Conservation (phyloP, 2,329 filamentous ascomycete species). For the Ascochyta clinopodiicola region DNA sequence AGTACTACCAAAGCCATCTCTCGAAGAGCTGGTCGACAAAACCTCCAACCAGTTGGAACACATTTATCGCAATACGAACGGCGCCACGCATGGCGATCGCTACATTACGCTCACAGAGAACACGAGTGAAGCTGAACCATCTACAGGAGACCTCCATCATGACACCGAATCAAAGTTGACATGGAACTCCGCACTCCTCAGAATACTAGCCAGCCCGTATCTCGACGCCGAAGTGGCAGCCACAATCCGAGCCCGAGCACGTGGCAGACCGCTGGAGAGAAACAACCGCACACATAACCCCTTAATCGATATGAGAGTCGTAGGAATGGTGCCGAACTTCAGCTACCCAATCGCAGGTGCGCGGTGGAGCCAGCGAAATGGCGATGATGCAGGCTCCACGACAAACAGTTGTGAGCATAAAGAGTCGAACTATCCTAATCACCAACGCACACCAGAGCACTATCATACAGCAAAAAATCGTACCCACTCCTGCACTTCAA, state of each 20-base stretch:
- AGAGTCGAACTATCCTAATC: not conserved
- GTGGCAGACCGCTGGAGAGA: not conserved
- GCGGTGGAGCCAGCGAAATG: slow-evolving; percentile 17
- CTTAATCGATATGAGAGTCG: not conserved
- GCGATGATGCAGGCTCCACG: not conserved
- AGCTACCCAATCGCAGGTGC: slow-evolving; percentile 24
- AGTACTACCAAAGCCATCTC: not conserved
- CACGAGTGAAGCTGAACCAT: not conserved
- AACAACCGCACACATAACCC: not conserved
- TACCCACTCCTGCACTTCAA: not conserved
- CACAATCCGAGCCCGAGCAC: slow-evolving; percentile 7
- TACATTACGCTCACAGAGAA: not conserved
- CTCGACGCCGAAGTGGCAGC: slow-evolving; percentile 11
- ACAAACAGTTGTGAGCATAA: not conserved
- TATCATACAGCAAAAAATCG: not conserved
- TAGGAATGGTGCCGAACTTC: slow-evolving; percentile 34
- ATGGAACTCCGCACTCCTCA: slow-evolving; percentile 15
- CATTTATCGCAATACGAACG: not conserved
- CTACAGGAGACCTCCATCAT: not conserved
- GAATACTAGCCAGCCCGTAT: not conserved
- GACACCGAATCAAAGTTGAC: not conserved
- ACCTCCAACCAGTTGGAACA: no score
- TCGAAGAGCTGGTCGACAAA: no score
- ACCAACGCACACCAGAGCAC: not conserved
- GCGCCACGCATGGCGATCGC: not conserved